Evolutionary conservation across 202 grass and related monocot species (phyloP), one percentile per base, ranked within the genome.

Genomic region (Brachypodium distachyon): DNA sequence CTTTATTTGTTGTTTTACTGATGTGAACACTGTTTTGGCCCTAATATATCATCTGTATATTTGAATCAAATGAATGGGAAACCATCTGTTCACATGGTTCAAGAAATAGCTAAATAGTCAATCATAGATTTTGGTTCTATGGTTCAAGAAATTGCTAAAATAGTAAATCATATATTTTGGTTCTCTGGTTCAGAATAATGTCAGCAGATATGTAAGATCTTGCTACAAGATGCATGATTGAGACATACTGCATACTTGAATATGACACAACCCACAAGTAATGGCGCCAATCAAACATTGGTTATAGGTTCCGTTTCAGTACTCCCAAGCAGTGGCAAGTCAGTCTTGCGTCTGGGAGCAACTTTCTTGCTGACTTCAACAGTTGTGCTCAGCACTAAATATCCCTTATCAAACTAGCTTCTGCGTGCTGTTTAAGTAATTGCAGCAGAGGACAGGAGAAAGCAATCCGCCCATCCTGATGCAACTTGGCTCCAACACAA

Each of bases 191-290:
- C 0, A 39, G 74, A 59, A 39, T 12, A 37, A 39, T 29, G 10
- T 34, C 61, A 52, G 13, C 46, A 26, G 12, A 44, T 29, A 50
- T 52, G 18, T 16, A 50, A 53, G 6, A 26, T 8, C 33, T 43
- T 7, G 26, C 43, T 53, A 78, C 36, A 21, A 18, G 46, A 51
- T 40, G 14, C 36, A 61, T 43, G 26, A 29, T 61, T 34, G 41
- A 0, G 26, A 64, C 43, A 38, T 38, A 25, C 43, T 54, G 48
- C 32, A 39, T 43, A 22, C 29, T 32, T 34, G n/a, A 44, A 12
- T 56, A 59, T 9, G 48, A 74, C 61, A 78, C 19, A n/a, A 54
- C 71, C 34, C 77, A 44, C 63, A 57, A 77, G 78, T 8, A 77
- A 87, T 40, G n/a, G n/a, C n/a, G 47, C 18, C 78, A 77, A 66